Conservation (phyloP, 148 eudicot species). For the Selenicereus undatus region DNA sequence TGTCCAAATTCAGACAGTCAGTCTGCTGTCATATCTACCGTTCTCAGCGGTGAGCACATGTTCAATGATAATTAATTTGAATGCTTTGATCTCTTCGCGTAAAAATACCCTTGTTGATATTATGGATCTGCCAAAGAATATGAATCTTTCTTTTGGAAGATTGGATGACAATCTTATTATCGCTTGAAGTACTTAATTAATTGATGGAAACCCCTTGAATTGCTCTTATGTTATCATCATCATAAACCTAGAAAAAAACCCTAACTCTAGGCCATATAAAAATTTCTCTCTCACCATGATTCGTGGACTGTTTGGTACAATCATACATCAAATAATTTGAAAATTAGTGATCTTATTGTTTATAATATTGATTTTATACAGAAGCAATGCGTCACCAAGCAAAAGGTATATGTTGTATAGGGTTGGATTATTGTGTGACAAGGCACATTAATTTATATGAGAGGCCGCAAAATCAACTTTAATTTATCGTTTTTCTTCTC, state of each 20-base stretch:
- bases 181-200: no score
- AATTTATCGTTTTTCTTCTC: background rate
- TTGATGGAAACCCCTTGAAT: no score
- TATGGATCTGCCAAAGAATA: no score
- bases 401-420: background rate
- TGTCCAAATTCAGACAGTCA: no score
- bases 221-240: background rate
- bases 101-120: no score
- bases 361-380: no score
- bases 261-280: background rate
- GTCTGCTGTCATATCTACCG: no score
- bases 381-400: background rate
- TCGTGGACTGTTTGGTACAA: background rate
- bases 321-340: background rate
- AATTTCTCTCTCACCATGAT: background rate
- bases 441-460: background rate
- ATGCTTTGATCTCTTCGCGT: no score
- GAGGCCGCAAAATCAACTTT: background rate
- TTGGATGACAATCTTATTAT: no score
- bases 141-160: no score
- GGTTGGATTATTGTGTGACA: background rate
- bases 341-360: background rate
- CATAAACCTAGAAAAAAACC: background rate
- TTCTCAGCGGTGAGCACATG: no score
- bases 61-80: no score